Evolutionary conservation across 1,139 yeast genomes (phyloP).

Genomic region (Wickerhamomyces sp.): DNA sequence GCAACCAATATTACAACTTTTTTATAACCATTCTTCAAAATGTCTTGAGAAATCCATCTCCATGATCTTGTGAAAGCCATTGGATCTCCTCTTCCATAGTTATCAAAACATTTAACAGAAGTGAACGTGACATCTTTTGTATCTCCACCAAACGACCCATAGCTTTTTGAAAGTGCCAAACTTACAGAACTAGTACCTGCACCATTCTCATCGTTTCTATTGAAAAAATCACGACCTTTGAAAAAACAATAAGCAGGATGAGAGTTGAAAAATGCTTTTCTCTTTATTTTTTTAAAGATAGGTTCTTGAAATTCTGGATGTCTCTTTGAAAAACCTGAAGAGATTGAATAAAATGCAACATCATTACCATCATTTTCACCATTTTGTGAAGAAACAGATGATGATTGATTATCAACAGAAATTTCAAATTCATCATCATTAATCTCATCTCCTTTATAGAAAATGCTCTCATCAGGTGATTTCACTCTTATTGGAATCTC

Average conservation of each 20-base stretch:
- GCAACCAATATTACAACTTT: background rate
- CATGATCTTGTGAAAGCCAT: background rate
- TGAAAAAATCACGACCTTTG: background rate
- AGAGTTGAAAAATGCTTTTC: background rate
- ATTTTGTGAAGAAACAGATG: too few species aligned
- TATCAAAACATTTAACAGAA: background rate
- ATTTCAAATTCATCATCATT: too few species aligned
- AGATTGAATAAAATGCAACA: background rate
- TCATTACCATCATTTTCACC: too few species aligned
- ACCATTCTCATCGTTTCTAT: slow-evolving; percentile 1
- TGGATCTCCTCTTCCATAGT: background rate
- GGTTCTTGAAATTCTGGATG: background rate
- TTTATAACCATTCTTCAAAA: background rate
- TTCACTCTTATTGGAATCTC: too few species aligned
- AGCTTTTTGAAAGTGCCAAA: background rate
- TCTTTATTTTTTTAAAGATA: background rate
- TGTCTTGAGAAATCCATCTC: background rate
- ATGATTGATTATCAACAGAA: too few species aligned
- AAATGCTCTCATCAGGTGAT: too few species aligned
- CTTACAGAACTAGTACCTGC: background rate
- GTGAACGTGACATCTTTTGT: background rate
- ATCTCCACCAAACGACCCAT: background rate
- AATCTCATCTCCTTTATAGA: too few species aligned
- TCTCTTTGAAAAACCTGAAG: background rate
- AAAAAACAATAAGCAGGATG: background rate